Base-by-base conservation (phyloP, 345 rosid species). In the Cardiospermum halicacabum region DNA sequence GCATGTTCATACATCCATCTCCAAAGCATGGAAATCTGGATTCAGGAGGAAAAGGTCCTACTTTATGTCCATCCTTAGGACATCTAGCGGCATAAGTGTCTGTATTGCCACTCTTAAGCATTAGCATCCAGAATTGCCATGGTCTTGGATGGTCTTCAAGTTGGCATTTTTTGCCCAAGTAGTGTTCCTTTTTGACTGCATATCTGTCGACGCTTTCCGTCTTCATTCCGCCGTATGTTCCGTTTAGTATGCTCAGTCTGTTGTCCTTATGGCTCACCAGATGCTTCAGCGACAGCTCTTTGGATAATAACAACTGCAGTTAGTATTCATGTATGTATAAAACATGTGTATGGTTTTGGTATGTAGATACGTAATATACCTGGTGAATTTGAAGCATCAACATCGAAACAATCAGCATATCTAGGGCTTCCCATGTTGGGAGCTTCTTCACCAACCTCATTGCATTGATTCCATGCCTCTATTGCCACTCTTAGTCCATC, bases 331-430 rank as follows among this genome's bases (percentile, higher is more conserved):
- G 39, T 4, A n/a, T n/a, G n/a, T n/a, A n/a, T n/a, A n/a, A n/a
- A n/a, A n/a, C n/a, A n/a, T n/a, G n/a, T n/a, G n/a, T n/a, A n/a
- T n/a, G n/a, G n/a, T n/a, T n/a, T n/a, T n/a, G n/a, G n/a, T n/a
- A n/a, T n/a, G n/a, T n/a, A n/a, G n/a, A n/a, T n/a, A n/a, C n/a
- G n/a, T n/a, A n/a, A n/a, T n/a, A n/a, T 34, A 34, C 39, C 39
- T 34, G 39, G 39, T 34, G 64, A 18, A 5, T 21, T 61, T 43
- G 72, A 76, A 56, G 61, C 47, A 8, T 76, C 77, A 7, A 79
- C 48, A 65, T 89, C 96, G 66, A 86, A 89, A 77, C 91, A 89
- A 73, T 89, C 93, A 49, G 93, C 93, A 66, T 80, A 85, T 78
- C 89, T 75, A 27, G 89, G 89, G 65, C 87, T 86, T 56, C 91